Evolutionary conservation across 2,329 filamentous ascomycete genomes (phyloP), one percentile per base, ranked within the genome.

Genomic region (Geosmithia flava): DNA sequence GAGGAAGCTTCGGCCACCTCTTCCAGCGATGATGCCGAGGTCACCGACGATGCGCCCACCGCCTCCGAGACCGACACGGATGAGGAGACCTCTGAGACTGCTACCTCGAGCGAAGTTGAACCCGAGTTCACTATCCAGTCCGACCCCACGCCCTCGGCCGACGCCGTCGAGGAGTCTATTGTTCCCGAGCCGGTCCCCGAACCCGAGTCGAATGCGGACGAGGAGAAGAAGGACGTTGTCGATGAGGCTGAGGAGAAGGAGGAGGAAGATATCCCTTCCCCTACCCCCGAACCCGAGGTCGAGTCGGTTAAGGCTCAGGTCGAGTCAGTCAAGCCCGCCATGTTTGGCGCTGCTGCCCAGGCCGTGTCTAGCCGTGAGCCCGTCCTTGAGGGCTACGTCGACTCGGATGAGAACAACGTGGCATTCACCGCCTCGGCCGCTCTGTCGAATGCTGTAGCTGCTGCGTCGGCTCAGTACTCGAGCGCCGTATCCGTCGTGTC

Each of bases 401-500:
- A 65, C 43, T 61, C 62, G 1, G 63, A 69, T 37, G 49, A 61
- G 17, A 62, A 63, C 2, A 67, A 60, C 49, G 64, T 68, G 47
- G 67, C 66, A 2, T 62, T 65, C 20, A 68, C 71, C 16, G 72
- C 75, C 4, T 69, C 73, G 51, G 72, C 73, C 7, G 77, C 75
- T 7, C 89, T 87, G 61, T 76, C 74, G 8, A 74, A 75, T 20
- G 85, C 85, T 19, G 63, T 85, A 10, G 76, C 75, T 42, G 69
- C 74, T 41, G 86, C 85, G 3, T 78, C 79, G n/a, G 71, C 78
- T 41, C 80, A 83, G 48, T 87, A 86, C 55, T 74, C 75, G 0
- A 78, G 78, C 20, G 85, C 84, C 10, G 78, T 81, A 56, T 83
- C 83, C 1, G 71, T 78, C 23, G 70, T 85, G 2, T 87, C 83